phyloP scores from a whole-genome alignment of 2,329 filamentous ascomycete genomes.

The Cladosporium sp. region DNA sequence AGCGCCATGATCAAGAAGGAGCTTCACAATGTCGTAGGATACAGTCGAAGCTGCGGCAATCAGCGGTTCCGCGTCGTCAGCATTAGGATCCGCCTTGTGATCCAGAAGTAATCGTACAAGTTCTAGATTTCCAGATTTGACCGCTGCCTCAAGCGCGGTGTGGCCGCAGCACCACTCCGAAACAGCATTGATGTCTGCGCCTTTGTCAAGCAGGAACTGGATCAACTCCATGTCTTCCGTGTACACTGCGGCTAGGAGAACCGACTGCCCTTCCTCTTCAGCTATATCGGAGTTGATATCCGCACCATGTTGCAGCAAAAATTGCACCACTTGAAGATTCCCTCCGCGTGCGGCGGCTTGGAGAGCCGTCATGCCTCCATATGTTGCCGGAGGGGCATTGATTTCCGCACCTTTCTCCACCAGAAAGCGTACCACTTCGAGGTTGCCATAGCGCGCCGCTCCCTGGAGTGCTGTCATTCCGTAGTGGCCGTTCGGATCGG shows the following conservation, averaged over 20 bases:
- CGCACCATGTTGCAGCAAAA: neutral
- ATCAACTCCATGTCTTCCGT: neutral
- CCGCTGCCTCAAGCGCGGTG: neutral
- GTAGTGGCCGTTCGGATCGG: neutral
- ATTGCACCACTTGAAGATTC: neutral
- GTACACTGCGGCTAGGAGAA: neutral
- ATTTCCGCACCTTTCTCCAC: neutral
- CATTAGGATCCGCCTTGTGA: neutral
- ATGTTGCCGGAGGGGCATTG: neutral
- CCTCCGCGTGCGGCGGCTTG: neutral
- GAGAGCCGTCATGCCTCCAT: neutral
- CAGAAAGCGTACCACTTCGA: neutral
- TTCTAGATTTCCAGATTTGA: neutral
- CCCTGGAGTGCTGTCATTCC: neutral
- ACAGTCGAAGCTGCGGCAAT: neutral
- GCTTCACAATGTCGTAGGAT: conserved; percentile 1
- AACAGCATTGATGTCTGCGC: neutral
- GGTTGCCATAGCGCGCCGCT: neutral
- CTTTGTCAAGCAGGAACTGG: neutral
- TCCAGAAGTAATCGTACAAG: neutral
- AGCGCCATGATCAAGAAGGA: conserved; percentile 5
- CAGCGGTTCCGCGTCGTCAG: neutral
- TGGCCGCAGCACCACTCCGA: neutral
- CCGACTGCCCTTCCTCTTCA: neutral
- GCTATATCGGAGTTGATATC: neutral